Evolutionary conservation across 495 filamentous ascomycete genomes (phyloP).

Genomic region (Lasiosphaeriaceae sp.): DNA sequence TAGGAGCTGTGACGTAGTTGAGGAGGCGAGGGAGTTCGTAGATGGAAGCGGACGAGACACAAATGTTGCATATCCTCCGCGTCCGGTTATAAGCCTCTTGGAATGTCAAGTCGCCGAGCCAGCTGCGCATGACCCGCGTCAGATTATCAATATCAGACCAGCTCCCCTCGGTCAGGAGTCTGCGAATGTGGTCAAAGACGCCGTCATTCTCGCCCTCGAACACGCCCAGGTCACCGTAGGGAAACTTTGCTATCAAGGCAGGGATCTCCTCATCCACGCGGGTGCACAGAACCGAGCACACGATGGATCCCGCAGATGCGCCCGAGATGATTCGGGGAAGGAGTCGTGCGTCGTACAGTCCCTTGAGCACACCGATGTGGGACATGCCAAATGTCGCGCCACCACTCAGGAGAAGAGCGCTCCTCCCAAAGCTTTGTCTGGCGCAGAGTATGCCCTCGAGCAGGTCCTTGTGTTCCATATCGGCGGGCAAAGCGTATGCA

Average conservation of each 20-base stretch:
- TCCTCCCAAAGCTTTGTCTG: slow-evolving; percentile 83
- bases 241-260: slow-evolving; percentile 64
- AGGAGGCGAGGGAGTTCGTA: slow-evolving; percentile 84
- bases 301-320: slow-evolving; percentile 90
- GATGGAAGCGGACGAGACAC: slow-evolving; percentile 79
- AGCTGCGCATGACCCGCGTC: slow-evolving; percentile 69
- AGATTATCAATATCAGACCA: slow-evolving; percentile 81
- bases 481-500: slow-evolving; percentile 43
- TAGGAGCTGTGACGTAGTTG: slow-evolving; percentile 90
- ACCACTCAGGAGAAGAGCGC: slow-evolving; percentile 80
- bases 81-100: slow-evolving; percentile 94
- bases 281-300: slow-evolving; percentile 80
- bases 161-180: slow-evolving; percentile 75
- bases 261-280: slow-evolving; percentile 83
- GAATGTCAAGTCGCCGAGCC: slow-evolving; percentile 87
- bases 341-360: slow-evolving; percentile 68
- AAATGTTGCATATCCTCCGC: slow-evolving; percentile 84
- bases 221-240: slow-evolving; percentile 77
- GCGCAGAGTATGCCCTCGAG: slow-evolving; percentile 61
- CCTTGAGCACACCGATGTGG: slow-evolving; percentile 90
- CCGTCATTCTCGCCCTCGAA: slow-evolving; percentile 72
- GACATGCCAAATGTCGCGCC: slow-evolving; percentile 95
- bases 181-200: slow-evolving; percentile 62
- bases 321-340: slow-evolving; percentile 92
- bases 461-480: slow-evolving; percentile 60